phyloP scores from a whole-genome alignment of 139 green algal genomes.

The Chlorella vulgaris region DNA sequence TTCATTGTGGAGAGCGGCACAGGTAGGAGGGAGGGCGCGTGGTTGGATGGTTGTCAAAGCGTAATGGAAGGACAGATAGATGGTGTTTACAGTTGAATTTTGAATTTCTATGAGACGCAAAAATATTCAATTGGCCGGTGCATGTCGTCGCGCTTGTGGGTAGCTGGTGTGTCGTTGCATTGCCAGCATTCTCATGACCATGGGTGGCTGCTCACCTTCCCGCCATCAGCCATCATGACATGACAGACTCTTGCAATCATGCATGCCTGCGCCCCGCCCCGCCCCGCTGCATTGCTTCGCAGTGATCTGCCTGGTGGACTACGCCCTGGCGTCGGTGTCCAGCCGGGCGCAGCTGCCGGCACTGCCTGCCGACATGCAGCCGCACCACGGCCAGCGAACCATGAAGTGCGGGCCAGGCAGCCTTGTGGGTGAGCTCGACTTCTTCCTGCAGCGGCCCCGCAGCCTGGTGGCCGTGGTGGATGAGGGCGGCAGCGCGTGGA shows the following conservation, averaged over 20 bases:
- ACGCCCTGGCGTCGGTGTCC: constrained; percentile 11
- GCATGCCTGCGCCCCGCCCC: too few relatives aligned
- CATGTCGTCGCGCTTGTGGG: too few relatives aligned
- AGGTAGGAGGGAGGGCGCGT: not conserved
- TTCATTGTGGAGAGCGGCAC: constrained; percentile 55
- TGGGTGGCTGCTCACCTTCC: too few relatives aligned
- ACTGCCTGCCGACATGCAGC: constrained; percentile 16
- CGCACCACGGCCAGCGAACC: not conserved
- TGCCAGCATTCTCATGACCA: too few relatives aligned
- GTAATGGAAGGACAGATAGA: too few relatives aligned
- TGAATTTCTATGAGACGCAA: too few relatives aligned
- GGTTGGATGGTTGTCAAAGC: too few relatives aligned
- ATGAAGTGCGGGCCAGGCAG: constrained; percentile 27
- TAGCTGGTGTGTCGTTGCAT: too few relatives aligned
- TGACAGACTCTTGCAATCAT: too few relatives aligned
- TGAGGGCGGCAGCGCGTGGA: constrained; percentile 9
- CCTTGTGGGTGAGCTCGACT: constrained; percentile 52
- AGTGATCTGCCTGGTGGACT: constrained; percentile 23
- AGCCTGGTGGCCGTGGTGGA: constrained; percentile 12
- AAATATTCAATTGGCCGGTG: too few relatives aligned
- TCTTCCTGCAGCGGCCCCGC: constrained; percentile 54
- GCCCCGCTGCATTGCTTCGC: not conserved
- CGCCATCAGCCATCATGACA: too few relatives aligned
- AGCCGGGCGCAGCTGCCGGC: constrained; percentile 20
- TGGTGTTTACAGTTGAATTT: too few relatives aligned